Percentiles rank a stretch among this genome's conserved stretches.
Conservation (phyloP, 805 yeast genomes). For the Myxozyma vanderwaltii region DNA sequence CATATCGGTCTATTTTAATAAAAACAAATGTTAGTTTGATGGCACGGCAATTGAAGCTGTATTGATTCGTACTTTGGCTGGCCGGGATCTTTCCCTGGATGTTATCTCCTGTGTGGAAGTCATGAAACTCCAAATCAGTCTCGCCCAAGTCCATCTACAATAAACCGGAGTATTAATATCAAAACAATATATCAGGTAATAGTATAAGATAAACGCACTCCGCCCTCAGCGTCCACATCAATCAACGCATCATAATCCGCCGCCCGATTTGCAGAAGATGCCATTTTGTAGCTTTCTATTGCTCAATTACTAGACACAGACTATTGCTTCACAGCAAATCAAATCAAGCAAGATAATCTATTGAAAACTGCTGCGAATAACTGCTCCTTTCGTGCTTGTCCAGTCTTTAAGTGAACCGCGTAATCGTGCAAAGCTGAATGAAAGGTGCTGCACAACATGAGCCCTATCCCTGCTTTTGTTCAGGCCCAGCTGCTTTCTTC, state of each 20-base stretch:
- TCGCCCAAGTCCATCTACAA: constrained; percentile 32
- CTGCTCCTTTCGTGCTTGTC: too few species aligned
- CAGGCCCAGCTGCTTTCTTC: too few species aligned
- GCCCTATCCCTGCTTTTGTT: background rate
- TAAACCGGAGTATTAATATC: background rate
- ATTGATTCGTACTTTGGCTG: constrained; percentile 16
- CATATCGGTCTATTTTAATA: constrained; percentile 8
- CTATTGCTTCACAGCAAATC: too few species aligned
- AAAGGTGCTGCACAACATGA: background rate
- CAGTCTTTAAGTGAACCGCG: background rate
- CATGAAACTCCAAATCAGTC: constrained; percentile 35
- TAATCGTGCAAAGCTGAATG: background rate
- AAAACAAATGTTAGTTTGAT: background rate
- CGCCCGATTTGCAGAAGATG: constrained; percentile 9
- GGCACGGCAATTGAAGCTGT: background rate
- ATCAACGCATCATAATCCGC: constrained; percentile 30
- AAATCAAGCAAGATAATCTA: too few species aligned
- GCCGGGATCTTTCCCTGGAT: constrained; percentile 31
- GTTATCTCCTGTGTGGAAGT: constrained; percentile 33
- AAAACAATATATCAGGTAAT: too few species aligned
- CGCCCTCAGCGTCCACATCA: constrained; percentile 33
- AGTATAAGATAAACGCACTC: constrained; percentile 14
- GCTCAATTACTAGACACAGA: too few species aligned
- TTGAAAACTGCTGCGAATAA: too few species aligned
- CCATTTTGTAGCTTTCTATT: constrained; percentile 1